Conservation (phyloP, 2,329 filamentous ascomycete genomes). For the Fusarium haematococcum region DNA sequence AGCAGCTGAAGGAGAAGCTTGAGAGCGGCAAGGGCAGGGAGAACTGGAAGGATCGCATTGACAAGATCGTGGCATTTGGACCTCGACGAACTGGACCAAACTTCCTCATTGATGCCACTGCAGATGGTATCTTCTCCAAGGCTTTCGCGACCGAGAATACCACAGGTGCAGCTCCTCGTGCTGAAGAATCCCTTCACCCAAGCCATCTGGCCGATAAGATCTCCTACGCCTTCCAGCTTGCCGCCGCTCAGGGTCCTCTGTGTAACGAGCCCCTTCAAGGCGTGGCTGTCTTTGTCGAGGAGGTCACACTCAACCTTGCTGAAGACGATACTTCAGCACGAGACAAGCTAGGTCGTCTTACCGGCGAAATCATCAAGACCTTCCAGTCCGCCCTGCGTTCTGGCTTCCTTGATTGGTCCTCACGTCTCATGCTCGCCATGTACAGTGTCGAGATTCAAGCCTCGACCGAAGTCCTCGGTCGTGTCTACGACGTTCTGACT, state of each 20-base stretch:
- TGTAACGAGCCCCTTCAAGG: slow-evolving; percentile 95
- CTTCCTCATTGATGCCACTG: slow-evolving; percentile 85
- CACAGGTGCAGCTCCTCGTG: slow-evolving; percentile 50
- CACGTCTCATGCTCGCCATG: slow-evolving; percentile 95
- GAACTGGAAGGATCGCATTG: slow-evolving; percentile 78
- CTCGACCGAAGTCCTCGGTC: slow-evolving; percentile 92
- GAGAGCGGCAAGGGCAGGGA: slow-evolving; percentile 80
- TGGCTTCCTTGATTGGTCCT: slow-evolving; percentile 95
- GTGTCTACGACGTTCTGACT: slow-evolving; percentile 98
- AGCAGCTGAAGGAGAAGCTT: slow-evolving; percentile 76
- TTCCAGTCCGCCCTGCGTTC: slow-evolving; percentile 85
- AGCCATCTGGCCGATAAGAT: slow-evolving; percentile 90
- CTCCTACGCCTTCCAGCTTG: slow-evolving; percentile 92
- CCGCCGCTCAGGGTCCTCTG: slow-evolving; percentile 87
- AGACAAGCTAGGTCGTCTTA: slow-evolving; percentile 82
- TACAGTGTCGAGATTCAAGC: slow-evolving; percentile 98
- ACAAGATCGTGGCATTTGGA: slow-evolving; percentile 90
- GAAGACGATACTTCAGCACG: slow-evolving; percentile 67
- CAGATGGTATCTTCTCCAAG: slow-evolving; percentile 76
- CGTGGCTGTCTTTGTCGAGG: slow-evolving; percentile 89
- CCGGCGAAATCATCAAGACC: slow-evolving; percentile 92
- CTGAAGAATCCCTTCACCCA: slow-evolving; percentile 65
- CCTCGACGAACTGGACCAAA: slow-evolving; percentile 89
- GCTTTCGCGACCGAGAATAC: slow-evolving; percentile 65
- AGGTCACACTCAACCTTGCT: slow-evolving; percentile 71